Conservation (phyloP, 129 eudicot species). For the Flaveria trinervia region DNA sequence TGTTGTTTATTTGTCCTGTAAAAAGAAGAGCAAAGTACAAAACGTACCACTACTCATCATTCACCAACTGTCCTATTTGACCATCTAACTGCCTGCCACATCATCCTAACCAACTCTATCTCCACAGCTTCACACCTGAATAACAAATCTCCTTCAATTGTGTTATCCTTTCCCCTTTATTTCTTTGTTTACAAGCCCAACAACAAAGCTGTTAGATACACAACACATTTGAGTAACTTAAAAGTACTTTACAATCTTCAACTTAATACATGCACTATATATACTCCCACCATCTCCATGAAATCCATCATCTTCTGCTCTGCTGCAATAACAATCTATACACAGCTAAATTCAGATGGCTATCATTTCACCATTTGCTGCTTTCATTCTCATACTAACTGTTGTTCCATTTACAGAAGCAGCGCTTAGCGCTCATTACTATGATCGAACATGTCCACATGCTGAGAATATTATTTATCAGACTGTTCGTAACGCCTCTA, state of each 20-base stretch:
- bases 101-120: constrained; percentile 19
- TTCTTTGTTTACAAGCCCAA: constrained; percentile 68
- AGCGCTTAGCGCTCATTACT: constrained; percentile 49
- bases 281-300: constrained; percentile 31
- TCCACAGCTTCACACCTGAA: constrained; percentile 33
- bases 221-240: constrained; percentile 48
- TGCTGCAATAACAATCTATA: constrained; percentile 11
- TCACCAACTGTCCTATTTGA: constrained; percentile 25
- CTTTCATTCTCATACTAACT: constrained; percentile 36
- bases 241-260: constrained; percentile 44
- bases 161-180: constrained; percentile 16
- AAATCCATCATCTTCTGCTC: constrained; percentile 37
- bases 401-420: constrained; percentile 40
- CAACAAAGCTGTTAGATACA: constrained; percentile 32
- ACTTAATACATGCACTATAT: constrained; percentile 43
- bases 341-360: constrained; percentile 1
- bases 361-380: constrained; percentile 6
- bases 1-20: neutral
- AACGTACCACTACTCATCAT: constrained; percentile 32
- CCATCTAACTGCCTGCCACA: constrained; percentile 29
- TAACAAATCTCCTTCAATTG: neutral
- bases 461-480: constrained; percentile 63
- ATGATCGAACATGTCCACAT: constrained; percentile 73
- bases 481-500: constrained; percentile 60
- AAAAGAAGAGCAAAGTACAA: constrained; percentile 30